A percentile compares a stretch with the other conserved stretches of the same genome.
phyloP scores from a whole-genome alignment of 1,284 basidiomycete genomes.

The Prillingera fragicola region DNA sequence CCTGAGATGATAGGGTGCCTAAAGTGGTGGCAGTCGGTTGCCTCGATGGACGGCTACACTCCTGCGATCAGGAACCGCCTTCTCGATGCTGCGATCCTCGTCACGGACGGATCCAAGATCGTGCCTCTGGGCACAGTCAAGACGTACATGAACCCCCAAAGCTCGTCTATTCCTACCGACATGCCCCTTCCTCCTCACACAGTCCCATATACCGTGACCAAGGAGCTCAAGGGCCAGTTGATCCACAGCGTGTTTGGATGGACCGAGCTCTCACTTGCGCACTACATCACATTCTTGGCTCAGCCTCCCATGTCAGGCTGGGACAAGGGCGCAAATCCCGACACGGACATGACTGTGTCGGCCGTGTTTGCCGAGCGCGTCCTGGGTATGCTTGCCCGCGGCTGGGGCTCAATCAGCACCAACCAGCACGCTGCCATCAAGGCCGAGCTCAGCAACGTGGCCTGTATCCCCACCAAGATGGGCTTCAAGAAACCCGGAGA shows the following conservation, averaged over 20 bases:
- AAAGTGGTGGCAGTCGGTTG: constrained; percentile 78
- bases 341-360: constrained; percentile 65
- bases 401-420: constrained; percentile 67
- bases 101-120: constrained; percentile 52
- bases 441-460: constrained; percentile 56
- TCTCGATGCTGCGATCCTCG: constrained; percentile 64
- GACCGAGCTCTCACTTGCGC: constrained; percentile 68
- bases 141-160: constrained; percentile 68
- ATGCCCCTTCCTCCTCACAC: constrained; percentile 74
- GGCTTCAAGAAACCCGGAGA: constrained; percentile 71
- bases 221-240: constrained; percentile 57
- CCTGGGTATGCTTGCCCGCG: constrained; percentile 62
- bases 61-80: constrained; percentile 55
- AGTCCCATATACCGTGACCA: constrained; percentile 66
- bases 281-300: constrained; percentile 69
- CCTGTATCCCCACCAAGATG: constrained; percentile 76
- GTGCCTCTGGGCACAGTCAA: constrained; percentile 65
- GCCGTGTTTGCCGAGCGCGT: constrained; percentile 78
- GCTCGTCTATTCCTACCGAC: constrained; percentile 67
- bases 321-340: constrained; percentile 44
- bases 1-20: constrained; percentile 76
- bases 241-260: constrained; percentile 68
- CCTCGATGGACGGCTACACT: constrained; percentile 51
- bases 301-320: constrained; percentile 53
- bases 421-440: constrained; percentile 58